phyloP scores from a whole-genome alignment of 2,329 filamentous ascomycete species.

The Fusarium sp. region DNA sequence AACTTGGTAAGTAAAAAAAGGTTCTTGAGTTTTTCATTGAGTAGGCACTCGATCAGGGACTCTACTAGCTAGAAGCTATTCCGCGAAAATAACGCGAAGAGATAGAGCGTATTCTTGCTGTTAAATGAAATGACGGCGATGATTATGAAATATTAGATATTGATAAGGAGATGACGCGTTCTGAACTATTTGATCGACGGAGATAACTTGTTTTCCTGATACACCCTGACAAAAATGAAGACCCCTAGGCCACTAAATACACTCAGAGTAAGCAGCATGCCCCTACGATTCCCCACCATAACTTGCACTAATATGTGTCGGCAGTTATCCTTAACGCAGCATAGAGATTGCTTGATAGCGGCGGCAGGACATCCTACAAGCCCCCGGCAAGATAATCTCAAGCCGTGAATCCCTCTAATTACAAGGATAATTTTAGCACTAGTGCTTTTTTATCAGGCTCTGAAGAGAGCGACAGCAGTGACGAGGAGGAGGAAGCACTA shows the following conservation, averaged over 20 bases:
- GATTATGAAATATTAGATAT: background rate
- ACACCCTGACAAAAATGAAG: background rate
- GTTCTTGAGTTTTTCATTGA: conserved; percentile 3
- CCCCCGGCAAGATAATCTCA: background rate
- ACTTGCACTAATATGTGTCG: background rate
- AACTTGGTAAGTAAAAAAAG: background rate
- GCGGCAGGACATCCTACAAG: background rate
- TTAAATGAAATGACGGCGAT: background rate
- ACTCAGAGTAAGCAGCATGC: background rate
- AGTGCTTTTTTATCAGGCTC: too few species aligned
- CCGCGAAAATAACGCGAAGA: background rate
- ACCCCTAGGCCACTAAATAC: background rate
- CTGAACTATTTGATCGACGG: background rate
- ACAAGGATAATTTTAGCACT: too few species aligned
- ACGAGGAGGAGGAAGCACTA: too few species aligned
- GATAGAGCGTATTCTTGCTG: conserved; percentile 2
- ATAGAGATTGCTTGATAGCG: background rate
- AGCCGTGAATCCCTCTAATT: background rate
- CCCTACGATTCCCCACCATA: background rate
- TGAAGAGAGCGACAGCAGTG: too few species aligned
- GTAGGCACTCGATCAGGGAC: background rate
- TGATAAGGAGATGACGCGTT: background rate
- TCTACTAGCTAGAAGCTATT: background rate
- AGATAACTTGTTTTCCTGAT: background rate
- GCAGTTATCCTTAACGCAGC: background rate